Evolutionary conservation across 1,139 yeast species (phyloP), one percentile per base, ranked within the genome.

Genomic region (Candida anutae): DNA sequence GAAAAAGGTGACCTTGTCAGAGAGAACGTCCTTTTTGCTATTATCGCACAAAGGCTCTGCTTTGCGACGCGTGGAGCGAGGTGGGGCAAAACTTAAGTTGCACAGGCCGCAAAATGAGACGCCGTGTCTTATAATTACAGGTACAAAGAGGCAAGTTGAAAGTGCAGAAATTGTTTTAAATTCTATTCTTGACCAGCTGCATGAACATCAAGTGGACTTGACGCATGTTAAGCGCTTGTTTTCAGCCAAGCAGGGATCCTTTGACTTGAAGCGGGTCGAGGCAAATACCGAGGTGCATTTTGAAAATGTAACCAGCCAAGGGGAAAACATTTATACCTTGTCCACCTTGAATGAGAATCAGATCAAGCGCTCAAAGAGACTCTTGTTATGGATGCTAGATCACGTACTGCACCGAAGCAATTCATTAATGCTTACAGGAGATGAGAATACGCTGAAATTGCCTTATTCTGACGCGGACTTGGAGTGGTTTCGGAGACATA

Each of bases 41-140:
- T 45, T 71, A 6, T 59, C 72, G 28, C 54, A 63, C 27, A 59
- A 61, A 26, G 78, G 76, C 4, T 49, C 51, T 16, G 45, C 72
- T 21, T 53, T 72, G 22, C 63, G 69, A 26, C 58, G 66, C 28
- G 61, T 77, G 58, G 56, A 74, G 4, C 57, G 73, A 30, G 57
- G 71, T 6, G 84, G 82, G 0, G 78, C 77, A 9, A 59, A 61
- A 32, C 55, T 77, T 26, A 53, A 62, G 5, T 58, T 75, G 48
- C 50, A 48, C 22, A 34, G 50, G 3, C 29, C 34, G 4, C 31
- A 40, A 12, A 43, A 43, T 17, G 24, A 16, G 11, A 6, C 16
- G 11, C 11, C 16, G 8, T 28, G 29, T 13, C 43, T 56, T 10
- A 35, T 29, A 12, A 48, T 58, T 22, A 30, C 37, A 12, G 69